Base-by-base conservation (phyloP, 768 basidiomycete genomes). In the Lentinus tigrinus region DNA sequence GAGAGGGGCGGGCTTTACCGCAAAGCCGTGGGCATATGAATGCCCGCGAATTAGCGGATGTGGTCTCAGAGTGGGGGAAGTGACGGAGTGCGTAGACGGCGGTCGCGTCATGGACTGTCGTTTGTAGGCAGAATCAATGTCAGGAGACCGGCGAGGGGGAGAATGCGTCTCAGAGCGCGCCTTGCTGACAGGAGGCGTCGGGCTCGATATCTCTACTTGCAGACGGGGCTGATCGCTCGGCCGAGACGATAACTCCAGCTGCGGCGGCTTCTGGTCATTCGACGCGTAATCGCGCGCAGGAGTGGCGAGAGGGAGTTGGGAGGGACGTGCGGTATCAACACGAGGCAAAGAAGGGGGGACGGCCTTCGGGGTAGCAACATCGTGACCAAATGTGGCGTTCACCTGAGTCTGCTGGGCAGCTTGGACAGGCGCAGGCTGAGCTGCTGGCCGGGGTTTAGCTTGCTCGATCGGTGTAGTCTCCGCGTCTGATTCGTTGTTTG, bases 31-130 rank as follows among this genome's bases (percentile, higher is more conserved):
- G 6, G 86, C 84, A 57, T 81, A 83, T 0, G 89, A 89, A 61
- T 85, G 79, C 9, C 88, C 88, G 54, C 89, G 85, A 62, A 91
- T 90, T 51, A 91, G 78, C 7, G 89, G 90, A 67, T 91, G 90
- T 0, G 88, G 88, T 16, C 87, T 85, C 49, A 88, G 74, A 17
- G 63, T 53, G 14, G 63, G 61, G 0, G 57, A 61, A 24, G 73
- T 68, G n/a, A 79, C 69, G 16, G 88, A 88, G 65, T 87, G 82
- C 31, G 72, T 81, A 4, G 88, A 89, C 10, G 85, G 78, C 8
- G 88, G 85, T 17, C 88, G 82, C 6, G 84, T 80, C 59, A 72
- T 65, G 23, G 77, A 72, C 37, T 74, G 69, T 39, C 76, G 82
- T 57, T 76, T 81, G 56, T 70, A 56, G 19, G 70, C 57, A 23